Base-by-base conservation (phyloP, 345 rosid genomes). In the Salix viminalis region DNA sequence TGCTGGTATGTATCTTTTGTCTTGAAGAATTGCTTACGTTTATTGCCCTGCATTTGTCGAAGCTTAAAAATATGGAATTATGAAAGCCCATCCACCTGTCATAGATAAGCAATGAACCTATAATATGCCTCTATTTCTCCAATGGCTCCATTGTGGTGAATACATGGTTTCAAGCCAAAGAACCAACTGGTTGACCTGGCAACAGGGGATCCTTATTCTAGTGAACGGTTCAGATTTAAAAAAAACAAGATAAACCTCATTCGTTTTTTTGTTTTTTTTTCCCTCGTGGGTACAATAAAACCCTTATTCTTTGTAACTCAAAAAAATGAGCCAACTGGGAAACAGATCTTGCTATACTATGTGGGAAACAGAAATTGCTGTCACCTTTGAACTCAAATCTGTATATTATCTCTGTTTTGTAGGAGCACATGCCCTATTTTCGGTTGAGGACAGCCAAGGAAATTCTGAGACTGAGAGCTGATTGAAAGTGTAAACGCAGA, bases 371-470 rank as follows among this genome's bases (percentile, higher is more conserved):
- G 6, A 32, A 7, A 48, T 32, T 32, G 19, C 36, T 15, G 66
- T 26, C 24, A 15, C 23, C n/a, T 37, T 10, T 7, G 11, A 23
- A 3, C 32, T 60, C 44, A 34, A 64, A 71, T 13, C 28, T 28
- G 2, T 21, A 8, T 56, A 24, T 32, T 56, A 24, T 32, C 66
- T 12, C 62, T 28, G 21, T 28, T 48, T 23, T 70, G 76, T 50
- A 96, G 99, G 95, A 88, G 66, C 87, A 92, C 79, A 96, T 96
- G 99, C 94, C 94, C 67, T 96, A 94, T 83, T 96, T 96, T 71
- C 87, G 99, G 23, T 37, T 77, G 76, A 89, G 99, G 84, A 96
- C 99, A 8, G 94, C 94, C 1, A 94, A 91, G 80, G 99, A 96
- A 84, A 89, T 96, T 73, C 86, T 96, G 70, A 88, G 87, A 85